Evolutionary conservation across 1,284 basidiomycete species (phyloP).

Genomic region (Mycena sp.): DNA sequence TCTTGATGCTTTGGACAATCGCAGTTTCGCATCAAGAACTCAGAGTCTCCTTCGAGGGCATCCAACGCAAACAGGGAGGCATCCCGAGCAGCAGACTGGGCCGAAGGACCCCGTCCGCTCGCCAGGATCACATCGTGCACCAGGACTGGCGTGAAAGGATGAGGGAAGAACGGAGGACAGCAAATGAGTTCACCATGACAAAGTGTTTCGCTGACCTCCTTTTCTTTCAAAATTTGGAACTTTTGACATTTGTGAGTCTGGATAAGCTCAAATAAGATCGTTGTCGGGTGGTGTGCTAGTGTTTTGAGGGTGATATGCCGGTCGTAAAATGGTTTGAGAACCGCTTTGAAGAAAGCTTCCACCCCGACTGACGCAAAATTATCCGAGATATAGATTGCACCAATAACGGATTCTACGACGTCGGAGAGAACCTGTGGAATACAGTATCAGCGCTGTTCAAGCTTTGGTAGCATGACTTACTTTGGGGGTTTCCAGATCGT

Average conservation of each 20-base stretch:
- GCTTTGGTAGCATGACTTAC: constrained; percentile 44
- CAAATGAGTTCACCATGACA: constrained; percentile 57
- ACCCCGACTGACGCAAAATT: constrained; percentile 67
- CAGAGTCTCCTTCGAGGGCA: constrained; percentile 68
- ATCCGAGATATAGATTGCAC: constrained; percentile 81
- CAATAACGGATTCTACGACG: constrained; percentile 79
- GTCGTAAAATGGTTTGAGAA: constrained; percentile 79
- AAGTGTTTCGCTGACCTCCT: constrained; percentile 44
- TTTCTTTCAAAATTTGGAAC: constrained; percentile 64
- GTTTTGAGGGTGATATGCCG: constrained; percentile 74
- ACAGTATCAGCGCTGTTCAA: neutral
- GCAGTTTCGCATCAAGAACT: constrained; percentile 68
- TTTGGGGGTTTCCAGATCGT: constrained; percentile 79
- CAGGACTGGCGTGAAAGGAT: constrained; percentile 53
- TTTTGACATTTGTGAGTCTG: constrained; percentile 74
- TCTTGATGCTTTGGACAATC: constrained; percentile 68
- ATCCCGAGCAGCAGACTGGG: constrained; percentile 62
- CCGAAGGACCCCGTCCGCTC: constrained; percentile 56
- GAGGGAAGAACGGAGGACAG: constrained; percentile 10
- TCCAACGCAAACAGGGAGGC: constrained; percentile 71
- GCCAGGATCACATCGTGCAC: constrained; percentile 72
- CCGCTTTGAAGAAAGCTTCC: constrained; percentile 69
- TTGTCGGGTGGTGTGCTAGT: constrained; percentile 77
- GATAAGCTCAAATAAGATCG: constrained; percentile 74
- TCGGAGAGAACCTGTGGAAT: constrained; percentile 70